Conservation (phyloP, 352 stramenopile genomes). For the Globisporangium nagaii region DNA sequence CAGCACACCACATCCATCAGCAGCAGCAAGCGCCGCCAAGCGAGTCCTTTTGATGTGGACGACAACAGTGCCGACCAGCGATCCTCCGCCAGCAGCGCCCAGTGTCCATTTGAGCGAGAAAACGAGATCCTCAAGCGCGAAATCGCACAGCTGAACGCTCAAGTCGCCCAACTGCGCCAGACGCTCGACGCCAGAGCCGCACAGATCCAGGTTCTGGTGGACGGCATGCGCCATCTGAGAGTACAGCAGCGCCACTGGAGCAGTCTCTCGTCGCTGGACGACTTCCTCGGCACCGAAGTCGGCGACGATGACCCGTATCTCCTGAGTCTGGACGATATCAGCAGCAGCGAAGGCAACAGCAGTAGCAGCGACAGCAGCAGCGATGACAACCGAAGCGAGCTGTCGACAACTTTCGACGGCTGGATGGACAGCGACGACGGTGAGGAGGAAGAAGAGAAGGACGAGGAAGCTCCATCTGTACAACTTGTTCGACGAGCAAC, state of each 20-base stretch:
- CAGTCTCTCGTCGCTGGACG: constrained; percentile 2
- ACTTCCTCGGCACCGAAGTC: not conserved
- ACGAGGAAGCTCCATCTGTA: not conserved
- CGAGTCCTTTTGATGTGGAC: too few relatives aligned
- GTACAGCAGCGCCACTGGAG: constrained; percentile 1
- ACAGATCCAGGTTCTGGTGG: constrained; percentile 6
- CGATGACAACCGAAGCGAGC: not conserved
- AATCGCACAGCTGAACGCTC: not conserved
- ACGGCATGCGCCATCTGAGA: not conserved
- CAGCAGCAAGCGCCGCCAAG: not conserved
- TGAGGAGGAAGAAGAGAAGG: not conserved
- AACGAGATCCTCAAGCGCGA: constrained; percentile 7
- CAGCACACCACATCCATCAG: not conserved
- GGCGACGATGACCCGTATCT: not conserved
- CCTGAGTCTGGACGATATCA: not conserved
- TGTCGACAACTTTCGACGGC: not conserved
- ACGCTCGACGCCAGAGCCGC: not conserved
- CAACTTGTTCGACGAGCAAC: too few relatives aligned
- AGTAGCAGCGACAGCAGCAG: not conserved
- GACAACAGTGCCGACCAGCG: not conserved
- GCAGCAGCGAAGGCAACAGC: not conserved
- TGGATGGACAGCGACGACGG: not conserved
- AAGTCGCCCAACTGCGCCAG: not conserved
- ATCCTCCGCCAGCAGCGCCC: not conserved
- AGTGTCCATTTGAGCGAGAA: not conserved